Base-by-base conservation (phyloP, 768 basidiomycete genomes). In the Boletus subcaerulescens region DNA sequence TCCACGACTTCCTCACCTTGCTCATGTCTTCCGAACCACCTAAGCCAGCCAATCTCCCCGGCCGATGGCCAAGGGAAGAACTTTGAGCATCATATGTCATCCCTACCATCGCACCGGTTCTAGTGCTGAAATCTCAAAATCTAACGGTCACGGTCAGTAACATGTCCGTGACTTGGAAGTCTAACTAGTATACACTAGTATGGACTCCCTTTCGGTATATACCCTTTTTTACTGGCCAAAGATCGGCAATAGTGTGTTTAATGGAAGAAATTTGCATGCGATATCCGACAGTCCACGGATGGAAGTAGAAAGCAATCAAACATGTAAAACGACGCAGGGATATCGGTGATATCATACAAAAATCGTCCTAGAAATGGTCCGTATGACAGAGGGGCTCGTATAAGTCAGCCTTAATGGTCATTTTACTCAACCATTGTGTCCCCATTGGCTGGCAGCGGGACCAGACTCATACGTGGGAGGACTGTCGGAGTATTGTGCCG, bases 391-490 rank as follows among this genome's bases (percentile, higher is more conserved):
- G n/a, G 22, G 5, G 29, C 42, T 42, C 41, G 5, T 26, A 18
- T 26, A 20, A 20, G 35, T 41, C 24, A 38, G 29, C 15, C 38
- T 32, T 26, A 36, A 20, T 6, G 4, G 17, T n/a, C n/a, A 17
- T 33, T 48, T 55, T 40, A 29, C 15, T 69, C 57, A 71, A 18
- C 44, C 40, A 32, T 64, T 77, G 61, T 76, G 77, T 46, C 79
- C 79, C 85, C 84, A 86, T 49, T 76, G 76, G 20, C 81, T 83
- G 43, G 78, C 71, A 29, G 76, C 61, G 52, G 73, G 65, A 18
- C 80, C 81, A 15, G 75, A 73, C 26, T 90, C 87, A 64, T 91
- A 91, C 48, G 71, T 75, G 29, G 89, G 88, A 14, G 89, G 89
- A 35, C 72, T 76, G 17, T 89, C 88, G 15, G 80, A 71, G 45